A percentile compares a stretch with the other conserved stretches of the same genome.
These are phyloP conservation scores for Tylopilus subfusipes DNA, from an alignment of 768 basidiomycete species.

Conservation along the genomic window DNA sequence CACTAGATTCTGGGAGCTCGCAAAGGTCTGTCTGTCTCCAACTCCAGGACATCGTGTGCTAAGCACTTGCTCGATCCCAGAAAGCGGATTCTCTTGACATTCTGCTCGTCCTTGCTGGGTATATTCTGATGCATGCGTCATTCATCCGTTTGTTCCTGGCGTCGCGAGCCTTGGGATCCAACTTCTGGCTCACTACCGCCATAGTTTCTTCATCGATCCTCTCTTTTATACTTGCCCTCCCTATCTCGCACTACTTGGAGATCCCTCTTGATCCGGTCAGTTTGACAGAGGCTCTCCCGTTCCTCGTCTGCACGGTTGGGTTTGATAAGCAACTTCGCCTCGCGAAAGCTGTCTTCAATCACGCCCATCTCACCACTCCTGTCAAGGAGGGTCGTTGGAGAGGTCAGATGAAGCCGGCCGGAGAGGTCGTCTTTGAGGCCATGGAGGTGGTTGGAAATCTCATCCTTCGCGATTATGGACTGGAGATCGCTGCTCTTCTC, in stretches of 20 bases:
- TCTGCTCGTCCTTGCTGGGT: constrained; percentile 87
- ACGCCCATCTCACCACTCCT: constrained; percentile 57
- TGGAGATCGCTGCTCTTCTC: constrained; percentile 87
- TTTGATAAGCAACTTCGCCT: constrained; percentile 97
- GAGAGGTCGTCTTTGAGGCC: constrained; percentile 81
- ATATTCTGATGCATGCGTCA: constrained; percentile 92
- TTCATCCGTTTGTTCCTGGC: constrained; percentile 89
- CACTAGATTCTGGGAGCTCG: constrained; percentile 80
- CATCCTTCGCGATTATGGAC: constrained; percentile 88
- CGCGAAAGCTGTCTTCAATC: constrained; percentile 83
- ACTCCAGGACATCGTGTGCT: not conserved
- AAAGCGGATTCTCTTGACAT: constrained; percentile 97
- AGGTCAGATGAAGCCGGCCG: constrained; percentile 66
- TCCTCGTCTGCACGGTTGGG: constrained; percentile 95
- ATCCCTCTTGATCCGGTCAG: constrained; percentile 92
- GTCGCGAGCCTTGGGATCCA: constrained; percentile 79
- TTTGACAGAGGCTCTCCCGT: constrained; percentile 92
- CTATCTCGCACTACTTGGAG: constrained; percentile 67
- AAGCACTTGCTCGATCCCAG: constrained; percentile 35
- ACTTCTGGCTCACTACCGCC: constrained; percentile 65
- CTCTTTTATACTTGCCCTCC: constrained; percentile 80
- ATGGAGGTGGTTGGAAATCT: constrained; percentile 73
- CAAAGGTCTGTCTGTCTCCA: constrained; percentile 52
- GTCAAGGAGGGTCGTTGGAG: constrained; percentile 38
- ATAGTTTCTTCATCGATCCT: constrained; percentile 79